Evolutionary conservation across 257 asterid species (phyloP), one percentile per base, ranked within the genome.

Genomic region (Gentiana straminea): DNA sequence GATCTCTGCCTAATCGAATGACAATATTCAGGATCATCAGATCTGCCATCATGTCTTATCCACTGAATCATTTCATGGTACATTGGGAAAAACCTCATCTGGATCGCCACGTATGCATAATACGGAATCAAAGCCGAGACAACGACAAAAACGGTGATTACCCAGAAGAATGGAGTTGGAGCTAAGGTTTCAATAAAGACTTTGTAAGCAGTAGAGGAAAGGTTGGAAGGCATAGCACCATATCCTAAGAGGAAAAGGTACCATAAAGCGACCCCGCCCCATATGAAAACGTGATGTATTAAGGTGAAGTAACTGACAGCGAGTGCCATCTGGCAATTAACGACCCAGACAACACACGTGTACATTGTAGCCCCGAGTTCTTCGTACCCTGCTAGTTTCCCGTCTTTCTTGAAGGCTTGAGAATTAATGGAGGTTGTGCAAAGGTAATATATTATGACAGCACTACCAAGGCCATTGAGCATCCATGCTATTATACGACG

Each of bases 241-340:
- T 81, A 88, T 8, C 63, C 78, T 55, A 88, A 45, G 61, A 92
- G 83, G 86, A 80, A 88, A 24, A 92, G 61, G 66, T 92, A 85
- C 95, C 97, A 92, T 0, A 86, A 3, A 1, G 85, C 86, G 24
- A 92, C 76, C 11, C 99, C 78, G n/a, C 99, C 99, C 99, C 99
- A 92, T 51, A 92, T 76, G 66, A 83, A 58, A 45, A 88, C 35
- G 59, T 88, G 97, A 11, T 92, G 97, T 62, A 92, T 79, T 4
- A 83, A 60, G 7, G 97, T 88, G 87, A 92, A 88, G 78, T 92
- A 88, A 64, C 89, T 81, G 58, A 88, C 69, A 11, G 95, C 77
- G 0, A 88, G 81, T 0, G 95, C 97, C 75, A 92, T 79, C 58
- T 92, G 97, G 73, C 84, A 71, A 74, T 92, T 92, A 33, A 77